A percentile compares a stretch with the other conserved stretches of the same genome.
Conservation (phyloP, 2,329 filamentous ascomycete genomes). For the Hymenoscyphus scutula region DNA sequence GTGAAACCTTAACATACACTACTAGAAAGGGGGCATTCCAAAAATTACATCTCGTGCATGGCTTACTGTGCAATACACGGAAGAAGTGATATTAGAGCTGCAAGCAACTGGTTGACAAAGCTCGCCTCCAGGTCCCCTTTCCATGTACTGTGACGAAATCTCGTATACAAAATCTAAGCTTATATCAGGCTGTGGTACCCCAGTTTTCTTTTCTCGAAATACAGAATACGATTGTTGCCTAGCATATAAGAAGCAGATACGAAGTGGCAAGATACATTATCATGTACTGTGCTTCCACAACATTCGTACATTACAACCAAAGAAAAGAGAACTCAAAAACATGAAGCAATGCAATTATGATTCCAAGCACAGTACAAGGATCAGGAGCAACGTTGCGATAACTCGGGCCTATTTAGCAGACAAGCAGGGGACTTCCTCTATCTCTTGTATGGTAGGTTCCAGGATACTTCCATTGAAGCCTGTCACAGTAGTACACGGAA, state of each 20-base stretch:
- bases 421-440: background rate
- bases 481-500: background rate
- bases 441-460: background rate
- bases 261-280: background rate
- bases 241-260: background rate
- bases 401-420: background rate
- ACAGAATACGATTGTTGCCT: background rate
- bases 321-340: background rate
- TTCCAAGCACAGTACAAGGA: background rate
- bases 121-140: background rate
- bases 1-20: background rate
- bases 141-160: background rate
- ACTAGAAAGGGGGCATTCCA: background rate
- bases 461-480: background rate
- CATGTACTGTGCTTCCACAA: background rate
- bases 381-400: background rate
- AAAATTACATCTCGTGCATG: background rate
- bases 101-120: constrained; percentile 2
- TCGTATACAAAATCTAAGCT: constrained; percentile 3
- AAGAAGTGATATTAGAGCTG: background rate
- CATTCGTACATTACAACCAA: background rate
- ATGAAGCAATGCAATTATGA: background rate
- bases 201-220: background rate
- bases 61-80: background rate
- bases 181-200: background rate